phyloP scores from a whole-genome alignment of 495 filamentous ascomycete species.

The Xylaria sp. region DNA sequence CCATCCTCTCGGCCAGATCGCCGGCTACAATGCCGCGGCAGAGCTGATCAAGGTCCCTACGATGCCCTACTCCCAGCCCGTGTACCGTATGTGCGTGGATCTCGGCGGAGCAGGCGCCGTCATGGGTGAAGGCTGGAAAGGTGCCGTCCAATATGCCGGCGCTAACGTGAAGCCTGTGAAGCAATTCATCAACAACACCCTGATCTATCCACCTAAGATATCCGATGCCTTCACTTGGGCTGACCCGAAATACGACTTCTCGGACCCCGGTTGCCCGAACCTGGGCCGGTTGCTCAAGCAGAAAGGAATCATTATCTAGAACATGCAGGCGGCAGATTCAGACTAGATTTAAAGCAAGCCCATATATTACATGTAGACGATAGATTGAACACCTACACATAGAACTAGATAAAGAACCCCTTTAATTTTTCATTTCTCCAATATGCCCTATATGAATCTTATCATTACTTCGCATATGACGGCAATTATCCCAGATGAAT shows the following conservation, averaged over 20 bases:
- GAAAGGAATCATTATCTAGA: not conserved
- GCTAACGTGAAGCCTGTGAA: constrained; percentile 36
- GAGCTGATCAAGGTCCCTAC: constrained; percentile 15
- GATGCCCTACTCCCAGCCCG: constrained; percentile 33
- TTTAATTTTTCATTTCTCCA: not conserved
- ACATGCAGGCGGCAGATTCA: not conserved
- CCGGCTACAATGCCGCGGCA: constrained; percentile 43
- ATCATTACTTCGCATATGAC: not conserved
- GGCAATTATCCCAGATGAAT: not conserved
- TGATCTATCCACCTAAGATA: constrained; percentile 37
- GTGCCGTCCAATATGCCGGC: constrained; percentile 25
- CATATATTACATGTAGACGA: not conserved
- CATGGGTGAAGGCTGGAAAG: constrained; percentile 35
- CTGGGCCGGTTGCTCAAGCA: not conserved
- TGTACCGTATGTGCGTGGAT: constrained; percentile 37
- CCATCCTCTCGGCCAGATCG: constrained; percentile 38
- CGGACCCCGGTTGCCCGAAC: not conserved
- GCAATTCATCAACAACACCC: constrained; percentile 31
- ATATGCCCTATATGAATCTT: not conserved
- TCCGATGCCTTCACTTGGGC: constrained; percentile 34
- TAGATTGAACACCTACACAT: not conserved
- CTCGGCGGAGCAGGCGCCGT: constrained; percentile 35
- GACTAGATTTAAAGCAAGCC: not conserved
- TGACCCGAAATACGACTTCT: constrained; percentile 22
- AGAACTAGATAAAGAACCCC: not conserved